Evolutionary conservation across 495 filamentous ascomycete genomes (phyloP).

Genomic region (Symbiotaphrina buchneri): DNA sequence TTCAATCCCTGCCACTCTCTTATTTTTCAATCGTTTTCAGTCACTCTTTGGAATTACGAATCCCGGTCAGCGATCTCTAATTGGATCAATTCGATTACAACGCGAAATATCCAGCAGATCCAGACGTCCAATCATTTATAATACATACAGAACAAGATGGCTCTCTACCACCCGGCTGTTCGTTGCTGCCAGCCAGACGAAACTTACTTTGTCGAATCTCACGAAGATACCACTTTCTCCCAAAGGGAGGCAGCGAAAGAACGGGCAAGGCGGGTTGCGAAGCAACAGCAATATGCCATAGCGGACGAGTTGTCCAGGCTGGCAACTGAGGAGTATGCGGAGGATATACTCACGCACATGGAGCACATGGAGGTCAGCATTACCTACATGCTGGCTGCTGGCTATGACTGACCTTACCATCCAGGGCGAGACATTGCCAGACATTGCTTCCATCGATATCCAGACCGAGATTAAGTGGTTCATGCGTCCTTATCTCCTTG

Average conservation of each 20-base stretch:
- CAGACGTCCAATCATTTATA: conserved; percentile 15
- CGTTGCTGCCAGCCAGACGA: conserved; percentile 35
- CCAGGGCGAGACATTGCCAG: conserved; percentile 64
- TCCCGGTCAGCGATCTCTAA: too few relatives aligned
- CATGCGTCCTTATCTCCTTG: conserved; percentile 94
- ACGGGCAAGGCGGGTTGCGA: conserved; percentile 46
- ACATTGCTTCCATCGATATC: conserved; percentile 94
- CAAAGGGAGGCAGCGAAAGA: conserved; percentile 28
- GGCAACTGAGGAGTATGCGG: conserved; percentile 71
- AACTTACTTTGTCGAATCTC: conserved; percentile 73
- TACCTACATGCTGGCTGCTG: conserved; percentile 1
- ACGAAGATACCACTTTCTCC: conserved; percentile 32
- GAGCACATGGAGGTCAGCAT: conserved; percentile 85
- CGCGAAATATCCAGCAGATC: conserved; percentile 11
- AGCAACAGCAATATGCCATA: conserved; percentile 60
- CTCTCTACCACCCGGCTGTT: conserved; percentile 33
- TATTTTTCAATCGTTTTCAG: too few relatives aligned
- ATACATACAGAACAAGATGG: conserved; percentile 43
- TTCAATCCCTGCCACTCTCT: too few relatives aligned
- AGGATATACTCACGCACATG: conserved; percentile 85
- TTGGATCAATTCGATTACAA: too few relatives aligned
- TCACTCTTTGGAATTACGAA: too few relatives aligned
- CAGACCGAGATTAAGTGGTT: conserved; percentile 99
- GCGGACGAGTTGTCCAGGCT: conserved; percentile 68
- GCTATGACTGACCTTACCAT: conserved; percentile 9